phyloP scores from a whole-genome alignment of 2,329 filamentous ascomycete species.

The Calycina marina region DNA sequence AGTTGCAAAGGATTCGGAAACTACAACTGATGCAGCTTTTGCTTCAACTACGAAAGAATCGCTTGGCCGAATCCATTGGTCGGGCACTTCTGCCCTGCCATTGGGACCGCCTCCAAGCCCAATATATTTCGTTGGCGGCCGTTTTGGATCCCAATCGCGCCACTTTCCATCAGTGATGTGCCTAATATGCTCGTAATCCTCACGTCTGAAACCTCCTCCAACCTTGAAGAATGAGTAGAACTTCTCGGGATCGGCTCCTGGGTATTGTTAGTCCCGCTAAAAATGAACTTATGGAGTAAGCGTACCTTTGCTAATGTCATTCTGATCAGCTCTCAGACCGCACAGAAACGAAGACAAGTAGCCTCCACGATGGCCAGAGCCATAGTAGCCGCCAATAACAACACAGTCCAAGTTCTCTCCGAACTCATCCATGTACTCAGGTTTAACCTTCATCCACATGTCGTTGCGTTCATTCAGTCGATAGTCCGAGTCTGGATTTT shows the following conservation, averaged over 20 bases:
- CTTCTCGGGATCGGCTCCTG: constrained; percentile 46
- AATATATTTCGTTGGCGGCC: constrained; percentile 64
- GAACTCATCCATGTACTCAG: constrained; percentile 95
- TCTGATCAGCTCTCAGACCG: constrained; percentile 62
- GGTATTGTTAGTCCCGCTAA: constrained; percentile 14
- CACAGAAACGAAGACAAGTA: constrained; percentile 79
- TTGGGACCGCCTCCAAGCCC: constrained; percentile 71
- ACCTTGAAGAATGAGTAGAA: constrained; percentile 96
- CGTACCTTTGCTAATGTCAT: constrained; percentile 40
- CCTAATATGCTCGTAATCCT: constrained; percentile 71
- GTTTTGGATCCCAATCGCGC: constrained; percentile 67
- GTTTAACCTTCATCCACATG: constrained; percentile 98
- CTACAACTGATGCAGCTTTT: constrained; percentile 68
- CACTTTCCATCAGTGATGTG: constrained; percentile 86
- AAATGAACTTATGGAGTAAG: too few species aligned
- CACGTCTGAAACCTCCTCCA: constrained; percentile 76
- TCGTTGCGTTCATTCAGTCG: constrained; percentile 79
- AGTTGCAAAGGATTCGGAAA: constrained; percentile 64
- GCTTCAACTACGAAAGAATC: constrained; percentile 80
- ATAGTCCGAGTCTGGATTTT: constrained; percentile 83
- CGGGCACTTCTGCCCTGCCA: constrained; percentile 59
- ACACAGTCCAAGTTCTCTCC: constrained; percentile 86
- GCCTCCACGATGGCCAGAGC: constrained; percentile 73
- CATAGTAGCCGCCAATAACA: constrained; percentile 85
- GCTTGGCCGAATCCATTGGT: constrained; percentile 82